Evolutionary conservation across 2,329 filamentous ascomycete genomes (phyloP).

Genomic region (Hypoxylon sp.): DNA sequence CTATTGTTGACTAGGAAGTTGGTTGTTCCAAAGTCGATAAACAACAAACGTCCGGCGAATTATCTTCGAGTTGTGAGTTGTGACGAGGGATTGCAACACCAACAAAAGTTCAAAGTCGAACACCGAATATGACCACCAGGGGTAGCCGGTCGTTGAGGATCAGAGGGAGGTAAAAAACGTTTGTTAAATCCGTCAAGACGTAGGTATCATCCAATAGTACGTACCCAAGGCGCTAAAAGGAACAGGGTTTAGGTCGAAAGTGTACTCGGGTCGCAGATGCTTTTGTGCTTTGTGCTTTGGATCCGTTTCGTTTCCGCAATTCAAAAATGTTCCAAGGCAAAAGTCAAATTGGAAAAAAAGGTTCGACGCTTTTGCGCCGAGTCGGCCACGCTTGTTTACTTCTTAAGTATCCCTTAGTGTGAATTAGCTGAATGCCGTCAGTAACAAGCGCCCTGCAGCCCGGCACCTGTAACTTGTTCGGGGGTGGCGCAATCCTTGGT

Average conservation of each 20-base stretch:
- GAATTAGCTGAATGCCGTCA: slow-evolving; percentile 21
- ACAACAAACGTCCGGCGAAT: slow-evolving; percentile 10
- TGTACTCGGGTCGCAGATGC: slow-evolving; percentile 2
- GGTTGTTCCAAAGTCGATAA: background rate
- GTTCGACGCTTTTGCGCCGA: slow-evolving; percentile 23
- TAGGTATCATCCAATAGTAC: slow-evolving; percentile 8
- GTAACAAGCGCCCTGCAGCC: slow-evolving; percentile 19
- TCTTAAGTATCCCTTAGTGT: slow-evolving; percentile 22
- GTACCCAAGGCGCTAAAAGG: slow-evolving; percentile 15
- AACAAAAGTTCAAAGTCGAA: slow-evolving; percentile 10
- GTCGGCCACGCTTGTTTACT: slow-evolving; percentile 28
- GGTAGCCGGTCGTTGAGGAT: slow-evolving; percentile 8
- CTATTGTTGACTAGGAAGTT: slow-evolving; percentile 10
- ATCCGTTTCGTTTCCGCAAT: slow-evolving; percentile 4
- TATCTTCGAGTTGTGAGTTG: background rate
- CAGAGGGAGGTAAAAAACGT: background rate
- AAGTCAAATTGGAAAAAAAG: slow-evolving; percentile 19
- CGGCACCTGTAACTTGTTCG: slow-evolving; percentile 10
- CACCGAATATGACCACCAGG: slow-evolving; percentile 18
- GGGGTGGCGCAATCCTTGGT: slow-evolving; percentile 30
- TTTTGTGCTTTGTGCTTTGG: slow-evolving; percentile 11
- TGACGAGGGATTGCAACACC: slow-evolving; percentile 1
- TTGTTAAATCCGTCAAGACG: slow-evolving; percentile 14
- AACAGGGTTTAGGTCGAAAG: background rate
- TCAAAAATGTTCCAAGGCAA: slow-evolving; percentile 21